phyloP scores from a whole-genome alignment of 75 land plant species.

The Cryptomeria japonica region DNA sequence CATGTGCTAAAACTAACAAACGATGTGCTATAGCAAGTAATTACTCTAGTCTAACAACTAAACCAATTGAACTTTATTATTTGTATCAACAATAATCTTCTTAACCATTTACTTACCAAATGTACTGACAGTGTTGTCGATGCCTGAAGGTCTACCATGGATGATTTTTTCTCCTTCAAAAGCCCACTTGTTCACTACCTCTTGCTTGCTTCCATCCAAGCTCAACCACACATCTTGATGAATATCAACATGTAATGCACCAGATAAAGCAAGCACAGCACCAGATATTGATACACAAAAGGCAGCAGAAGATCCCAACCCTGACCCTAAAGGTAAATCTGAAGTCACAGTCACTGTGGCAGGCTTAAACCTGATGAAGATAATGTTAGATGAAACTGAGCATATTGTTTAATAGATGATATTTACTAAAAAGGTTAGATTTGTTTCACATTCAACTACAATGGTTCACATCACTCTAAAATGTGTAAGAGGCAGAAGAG shows the following conservation, averaged over 20 bases:
- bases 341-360: conserved; percentile 62
- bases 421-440: neutral
- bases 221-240: conserved; percentile 33
- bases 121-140: conserved; percentile 94
- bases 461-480: neutral
- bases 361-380: conserved; percentile 59
- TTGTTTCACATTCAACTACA: neutral
- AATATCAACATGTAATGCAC: conserved; percentile 25
- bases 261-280: conserved; percentile 62
- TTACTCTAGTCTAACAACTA: neutral
- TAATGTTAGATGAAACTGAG: neutral
- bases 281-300: conserved; percentile 79
- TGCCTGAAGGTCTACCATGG: conserved; percentile 96
- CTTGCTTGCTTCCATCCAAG: conserved; percentile 42
- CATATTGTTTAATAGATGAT: neutral
- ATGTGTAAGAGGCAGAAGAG: neutral
- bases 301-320: conserved; percentile 94
- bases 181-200: conserved; percentile 91
- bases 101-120: conserved; percentile 54
- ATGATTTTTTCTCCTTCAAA: conserved; percentile 97
- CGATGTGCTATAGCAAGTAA: neutral
- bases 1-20: neutral
- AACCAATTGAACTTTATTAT: neutral
- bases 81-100: neutral
- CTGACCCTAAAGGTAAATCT: conserved; percentile 85